These are phyloP conservation scores for Auriscalpium microsporum DNA, from an alignment of 768 basidiomycete species.

Conservation along the genomic window DNA sequence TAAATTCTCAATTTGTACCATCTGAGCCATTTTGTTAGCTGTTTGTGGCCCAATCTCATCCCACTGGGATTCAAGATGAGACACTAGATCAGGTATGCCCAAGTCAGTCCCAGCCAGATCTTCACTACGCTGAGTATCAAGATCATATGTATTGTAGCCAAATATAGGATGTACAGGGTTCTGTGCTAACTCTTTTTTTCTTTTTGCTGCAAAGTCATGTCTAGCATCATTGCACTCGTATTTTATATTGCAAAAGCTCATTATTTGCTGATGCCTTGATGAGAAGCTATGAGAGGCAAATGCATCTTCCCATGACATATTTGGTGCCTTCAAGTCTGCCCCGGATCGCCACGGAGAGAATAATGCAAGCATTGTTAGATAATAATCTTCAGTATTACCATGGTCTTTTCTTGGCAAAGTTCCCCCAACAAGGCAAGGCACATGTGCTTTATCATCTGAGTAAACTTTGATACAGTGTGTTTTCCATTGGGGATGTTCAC, in stretches of 20 bases:
- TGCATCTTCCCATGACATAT: constrained; percentile 18
- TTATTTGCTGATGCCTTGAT: constrained; percentile 9
- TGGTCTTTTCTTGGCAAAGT: constrained; percentile 22
- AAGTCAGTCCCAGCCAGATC: not conserved
- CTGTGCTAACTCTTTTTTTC: not conserved
- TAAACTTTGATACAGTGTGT: constrained; percentile 17
- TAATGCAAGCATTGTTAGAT: constrained; percentile 10
- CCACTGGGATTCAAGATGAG: too few relatives aligned
- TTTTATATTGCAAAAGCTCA: constrained; percentile 24
- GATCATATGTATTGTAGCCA: not conserved
- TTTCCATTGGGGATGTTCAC: constrained; percentile 17
- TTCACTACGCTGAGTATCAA: not conserved
- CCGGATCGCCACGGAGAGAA: constrained; percentile 10
- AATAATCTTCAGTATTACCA: constrained; percentile 14
- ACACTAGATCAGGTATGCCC: too few relatives aligned
- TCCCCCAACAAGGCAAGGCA: constrained; percentile 25
- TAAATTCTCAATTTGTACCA: too few relatives aligned
- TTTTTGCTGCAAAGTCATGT: constrained; percentile 24
- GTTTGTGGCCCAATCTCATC: too few relatives aligned
- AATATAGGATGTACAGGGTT: not conserved
- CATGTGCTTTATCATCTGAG: not conserved
- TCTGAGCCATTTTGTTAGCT: too few relatives aligned
- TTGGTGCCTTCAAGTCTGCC: not conserved
- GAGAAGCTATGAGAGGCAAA: constrained; percentile 16
- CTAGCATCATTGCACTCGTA: constrained; percentile 30